Evolutionary conservation across 495 filamentous ascomycete species (phyloP), one percentile per base, ranked within the genome.

Genomic region (Xylaria scruposa): DNA sequence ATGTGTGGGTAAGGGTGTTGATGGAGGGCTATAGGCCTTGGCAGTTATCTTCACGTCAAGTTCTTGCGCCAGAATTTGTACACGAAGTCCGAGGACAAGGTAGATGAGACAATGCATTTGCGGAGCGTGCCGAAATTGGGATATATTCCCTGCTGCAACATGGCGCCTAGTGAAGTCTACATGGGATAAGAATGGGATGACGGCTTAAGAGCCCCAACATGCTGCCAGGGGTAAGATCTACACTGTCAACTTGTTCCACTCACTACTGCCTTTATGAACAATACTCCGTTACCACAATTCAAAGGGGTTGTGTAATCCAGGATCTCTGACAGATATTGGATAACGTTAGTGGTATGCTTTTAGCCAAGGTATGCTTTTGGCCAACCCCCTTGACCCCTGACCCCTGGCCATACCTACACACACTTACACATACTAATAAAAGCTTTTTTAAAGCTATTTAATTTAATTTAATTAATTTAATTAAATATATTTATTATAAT

Each of bases 1-100:
- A 46, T 53, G 65, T 54, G 47, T 56, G 65, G 65, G 49, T 67
- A 29, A 56, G 49, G 65, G 47, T 67, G 49, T 56, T 29, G 24
- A 4, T 47, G 36, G 33, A 40, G 33, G 36, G 36, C 36, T 38
- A 38, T 56, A 42, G 29, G 29, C 46, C 65, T 67, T 67, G 65
- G 65, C 65, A 54, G 65, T 24, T 56, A 12, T 1, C 44, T 49
- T 44, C 3, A 44, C 49, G 26, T 8, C 63, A 40, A 38, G 29
- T 21, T 59, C 36, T 59, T 19, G 26, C 17, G 56, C 56, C 15
- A 33, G 17, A 59, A 7, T 38, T 19, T 60, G 58, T 60, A 21
- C 19, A 38, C 33, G 33, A 36, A 60, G 58, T 40, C n/a, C 33
- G 62, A 38, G 17, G 2, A n/a, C 21, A 9, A 24, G 17, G 24